Evolutionary conservation across 2,329 filamentous ascomycete species (phyloP), one percentile per base, ranked within the genome.

Genomic region (Rutstroemia sp.): DNA sequence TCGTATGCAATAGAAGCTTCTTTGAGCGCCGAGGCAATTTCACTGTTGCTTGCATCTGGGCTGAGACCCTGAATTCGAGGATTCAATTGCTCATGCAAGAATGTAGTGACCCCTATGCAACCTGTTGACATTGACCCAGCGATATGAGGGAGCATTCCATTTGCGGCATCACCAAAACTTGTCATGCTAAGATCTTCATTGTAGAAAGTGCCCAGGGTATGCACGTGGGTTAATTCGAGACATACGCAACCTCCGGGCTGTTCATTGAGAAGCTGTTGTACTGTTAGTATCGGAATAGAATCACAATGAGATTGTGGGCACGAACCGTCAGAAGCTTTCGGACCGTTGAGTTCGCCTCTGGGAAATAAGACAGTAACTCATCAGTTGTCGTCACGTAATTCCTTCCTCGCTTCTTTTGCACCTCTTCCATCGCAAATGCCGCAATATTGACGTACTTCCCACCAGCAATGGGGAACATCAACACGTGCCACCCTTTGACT

Each of bases 71-170:
- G 16, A 21, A 58, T 38, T 23, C 48, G 56, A 10, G 58, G 52
- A 51, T 58, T 58, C 16, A 60, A 48, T 27, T 58, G 44, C n/a
- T 58, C 48, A 16, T 53, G 38, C 2, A 58, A 23, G n/a, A 60
- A 60, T 14, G 46, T 58, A 46, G 58, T 56, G 14, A 52, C 49
- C 7, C 56, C 56, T 27, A 58, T 58, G 25, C 56, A 60, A 5
- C 52, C 56, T 17, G 48, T 56, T 37, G 52, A 54, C 58, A 60
- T 56, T 27, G 56, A 58, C n/a, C 56, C 58, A 14, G 34, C 56
- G 21, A 56, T 56, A 21, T 60, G 56, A 49, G 58, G 58, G 9
- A 58, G 51, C 52, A 56, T 60, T 34, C 56, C 58, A 19, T 60
- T 58, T 5, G 56, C 56, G 21, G 58, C 52, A 37, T 58, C 58